These are phyloP conservation scores for Sinapis alba DNA, from an alignment of 441 rosid species.

Conservation along the genomic window DNA sequence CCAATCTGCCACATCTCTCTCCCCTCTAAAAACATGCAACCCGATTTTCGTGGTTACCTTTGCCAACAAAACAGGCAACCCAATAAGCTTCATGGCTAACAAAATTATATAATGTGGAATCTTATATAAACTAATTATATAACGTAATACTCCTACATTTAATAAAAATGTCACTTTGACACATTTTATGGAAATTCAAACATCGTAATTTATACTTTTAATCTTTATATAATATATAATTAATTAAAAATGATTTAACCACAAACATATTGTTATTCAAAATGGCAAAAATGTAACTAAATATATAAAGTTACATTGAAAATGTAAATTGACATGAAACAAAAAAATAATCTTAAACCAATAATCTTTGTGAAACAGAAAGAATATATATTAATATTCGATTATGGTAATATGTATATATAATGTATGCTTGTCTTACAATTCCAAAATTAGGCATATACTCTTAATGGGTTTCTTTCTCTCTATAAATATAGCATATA, in stretches of 20 bases:
- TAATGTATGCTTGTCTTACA: not conserved
- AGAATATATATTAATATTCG: no score
- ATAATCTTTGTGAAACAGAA: no score
- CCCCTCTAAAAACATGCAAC: slow-evolving; percentile 5
- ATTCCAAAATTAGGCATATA: not conserved
- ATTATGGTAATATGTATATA: not conserved
- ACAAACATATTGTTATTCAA: no score
- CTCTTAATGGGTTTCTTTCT: not conserved
- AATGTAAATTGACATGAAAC: no score
- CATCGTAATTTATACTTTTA: no score
- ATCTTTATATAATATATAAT: no score
- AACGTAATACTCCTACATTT: not conserved
- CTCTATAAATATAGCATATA: not conserved
- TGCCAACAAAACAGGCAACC: slow-evolving; percentile 15
- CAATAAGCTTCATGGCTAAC: not conserved
- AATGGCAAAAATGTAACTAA: no score
- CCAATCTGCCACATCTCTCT: slow-evolving; percentile 39
- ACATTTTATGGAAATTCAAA: no score
- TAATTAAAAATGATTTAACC: no score
- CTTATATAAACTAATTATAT: not conserved
- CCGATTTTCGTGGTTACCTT: slow-evolving; percentile 9
- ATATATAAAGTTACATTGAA: no score
- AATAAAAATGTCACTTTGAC: no score
- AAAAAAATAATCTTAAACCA: no score
- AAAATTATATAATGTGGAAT: not conserved